These are phyloP conservation scores for Talaromyces sp. DNA, from an alignment of 2,329 filamentous ascomycete species.

Conservation along the genomic window DNA sequence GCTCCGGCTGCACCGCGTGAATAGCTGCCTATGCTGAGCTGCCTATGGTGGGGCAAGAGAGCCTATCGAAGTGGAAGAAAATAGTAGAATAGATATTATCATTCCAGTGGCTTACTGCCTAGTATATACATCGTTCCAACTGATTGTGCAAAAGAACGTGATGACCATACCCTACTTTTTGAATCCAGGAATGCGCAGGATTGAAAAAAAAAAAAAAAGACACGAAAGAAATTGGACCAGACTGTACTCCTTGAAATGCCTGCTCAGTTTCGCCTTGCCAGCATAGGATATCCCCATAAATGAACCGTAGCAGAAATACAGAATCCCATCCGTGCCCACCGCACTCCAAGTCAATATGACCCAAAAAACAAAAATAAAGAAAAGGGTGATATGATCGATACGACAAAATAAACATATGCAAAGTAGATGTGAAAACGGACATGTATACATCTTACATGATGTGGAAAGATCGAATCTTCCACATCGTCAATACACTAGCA, in stretches of 20 bases:
- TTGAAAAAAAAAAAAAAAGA: neutral
- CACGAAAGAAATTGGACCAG: neutral
- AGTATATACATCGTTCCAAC: neutral
- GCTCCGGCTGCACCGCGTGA: neutral
- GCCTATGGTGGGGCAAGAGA: neutral
- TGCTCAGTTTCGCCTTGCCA: constrained; percentile 6
- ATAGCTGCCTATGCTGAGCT: neutral
- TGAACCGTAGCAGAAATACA: constrained; percentile 9
- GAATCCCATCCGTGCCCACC: constrained; percentile 7
- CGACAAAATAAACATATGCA: neutral
- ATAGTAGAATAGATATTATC: neutral
- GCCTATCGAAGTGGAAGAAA: neutral
- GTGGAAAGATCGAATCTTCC: constrained; percentile 19
- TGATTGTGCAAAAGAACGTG: neutral
- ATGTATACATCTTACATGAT: constrained; percentile 14
- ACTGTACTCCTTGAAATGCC: constrained; percentile 9
- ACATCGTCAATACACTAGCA: constrained; percentile 18
- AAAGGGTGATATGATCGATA: neutral
- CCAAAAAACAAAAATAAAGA: constrained; percentile 2
- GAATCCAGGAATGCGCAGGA: neutral
- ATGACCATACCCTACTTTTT: neutral
- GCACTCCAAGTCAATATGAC: constrained; percentile 11
- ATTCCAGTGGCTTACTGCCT: neutral
- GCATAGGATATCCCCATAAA: constrained; percentile 1
- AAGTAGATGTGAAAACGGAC: constrained; percentile 2